These are phyloP conservation scores for Candida morakotiae DNA, from an alignment of 805 yeast species.

Conservation along the genomic window DNA sequence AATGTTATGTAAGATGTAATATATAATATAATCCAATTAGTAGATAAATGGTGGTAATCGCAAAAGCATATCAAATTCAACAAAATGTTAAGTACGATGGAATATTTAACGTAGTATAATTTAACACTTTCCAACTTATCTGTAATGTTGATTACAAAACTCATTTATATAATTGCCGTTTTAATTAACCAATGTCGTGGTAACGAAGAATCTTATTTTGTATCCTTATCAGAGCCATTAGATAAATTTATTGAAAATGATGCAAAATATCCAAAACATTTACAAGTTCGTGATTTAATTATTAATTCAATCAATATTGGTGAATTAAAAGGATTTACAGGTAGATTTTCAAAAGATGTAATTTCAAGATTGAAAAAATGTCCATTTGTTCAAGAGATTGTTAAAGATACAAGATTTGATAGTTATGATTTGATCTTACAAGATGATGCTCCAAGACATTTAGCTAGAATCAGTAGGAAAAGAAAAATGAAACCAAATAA, in stretches of 20 bases:
- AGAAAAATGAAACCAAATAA: constrained; percentile 16
- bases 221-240: constrained; percentile 48
- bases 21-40: no score
- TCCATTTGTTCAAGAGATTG: constrained; percentile 64
- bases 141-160: not conserved
- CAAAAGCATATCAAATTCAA: no score
- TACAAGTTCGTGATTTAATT: constrained; percentile 46
- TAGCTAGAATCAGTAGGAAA: constrained; percentile 58
- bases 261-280: constrained; percentile 25
- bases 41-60: no score
- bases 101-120: no score
- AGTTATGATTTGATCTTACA: constrained; percentile 49
- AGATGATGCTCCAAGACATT: constrained; percentile 56
- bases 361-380: constrained; percentile 47
- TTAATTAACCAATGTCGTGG: constrained; percentile 1
- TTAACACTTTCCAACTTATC: no score
- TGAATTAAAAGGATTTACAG: constrained; percentile 65
- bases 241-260: constrained; percentile 47
- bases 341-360: constrained; percentile 49
- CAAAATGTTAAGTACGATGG: no score
- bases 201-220: constrained; percentile 32
- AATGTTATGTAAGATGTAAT: no score
- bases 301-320: constrained; percentile 61
- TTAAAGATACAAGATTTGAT: constrained; percentile 59
- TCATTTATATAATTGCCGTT: not conserved